Conservation (phyloP, 441 rosid genomes). For the Cnidoscolus chayamansa region DNA sequence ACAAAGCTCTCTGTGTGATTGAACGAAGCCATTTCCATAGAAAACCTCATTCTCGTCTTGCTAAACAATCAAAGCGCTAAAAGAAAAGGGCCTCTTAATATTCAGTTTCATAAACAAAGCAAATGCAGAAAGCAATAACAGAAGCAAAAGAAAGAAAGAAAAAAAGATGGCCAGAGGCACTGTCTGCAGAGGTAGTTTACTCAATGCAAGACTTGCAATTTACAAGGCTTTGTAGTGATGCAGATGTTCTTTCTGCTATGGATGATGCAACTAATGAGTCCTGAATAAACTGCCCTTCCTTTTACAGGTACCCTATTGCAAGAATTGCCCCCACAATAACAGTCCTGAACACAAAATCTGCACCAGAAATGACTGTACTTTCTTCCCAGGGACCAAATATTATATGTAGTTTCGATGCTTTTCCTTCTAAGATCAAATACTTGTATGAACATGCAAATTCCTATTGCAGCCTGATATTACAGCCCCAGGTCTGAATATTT, state of each 20-base stretch:
- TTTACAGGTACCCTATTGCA: constrained; percentile 37
- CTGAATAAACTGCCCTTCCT: background rate
- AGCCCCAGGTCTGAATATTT: constrained; percentile 46
- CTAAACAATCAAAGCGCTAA: too few species aligned
- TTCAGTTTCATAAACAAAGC: too few species aligned
- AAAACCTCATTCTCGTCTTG: too few species aligned
- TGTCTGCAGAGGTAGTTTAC: constrained; percentile 44
- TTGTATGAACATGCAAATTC: background rate
- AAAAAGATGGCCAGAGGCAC: constrained; percentile 35
- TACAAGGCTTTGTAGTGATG: constrained; percentile 48
- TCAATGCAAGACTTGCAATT: constrained; percentile 45
- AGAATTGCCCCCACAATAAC: constrained; percentile 39
- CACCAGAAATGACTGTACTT: constrained; percentile 43
- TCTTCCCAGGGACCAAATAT: constrained; percentile 49
- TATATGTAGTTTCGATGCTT: background rate
- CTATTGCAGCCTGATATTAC: constrained; percentile 47
- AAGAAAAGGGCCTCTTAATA: too few species aligned
- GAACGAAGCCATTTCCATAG: too few species aligned
- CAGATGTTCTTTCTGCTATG: constrained; percentile 40
- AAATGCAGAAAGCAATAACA: too few species aligned
- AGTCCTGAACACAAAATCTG: constrained; percentile 34
- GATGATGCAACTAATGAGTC: constrained; percentile 42
- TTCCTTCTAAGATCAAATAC: constrained; percentile 31
- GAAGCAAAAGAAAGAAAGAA: too few species aligned
- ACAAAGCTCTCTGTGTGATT: too few species aligned